phyloP scores from a whole-genome alignment of 305 asterid genomes.

The Solanum aculeatissimum region DNA sequence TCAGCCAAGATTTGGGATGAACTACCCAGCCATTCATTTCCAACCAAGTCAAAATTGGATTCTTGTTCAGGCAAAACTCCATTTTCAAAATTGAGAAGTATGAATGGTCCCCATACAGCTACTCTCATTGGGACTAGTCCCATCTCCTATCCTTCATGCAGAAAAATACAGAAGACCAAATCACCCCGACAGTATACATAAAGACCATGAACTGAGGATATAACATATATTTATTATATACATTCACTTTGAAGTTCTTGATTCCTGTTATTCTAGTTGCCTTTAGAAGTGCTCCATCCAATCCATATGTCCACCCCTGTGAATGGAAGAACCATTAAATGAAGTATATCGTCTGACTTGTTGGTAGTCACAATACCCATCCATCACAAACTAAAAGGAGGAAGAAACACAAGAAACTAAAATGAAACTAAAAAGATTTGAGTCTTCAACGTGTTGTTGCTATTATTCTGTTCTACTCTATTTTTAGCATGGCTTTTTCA shows the following conservation, averaged over 20 bases:
- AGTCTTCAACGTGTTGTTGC: not conserved
- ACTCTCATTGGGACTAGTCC: slow-evolving; percentile 62
- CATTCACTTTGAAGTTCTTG: slow-evolving; percentile 65
- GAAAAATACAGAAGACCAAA: slow-evolving; percentile 1
- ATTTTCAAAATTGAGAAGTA: slow-evolving; percentile 43
- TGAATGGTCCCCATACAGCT: slow-evolving; percentile 81
- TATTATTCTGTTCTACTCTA: too few species aligned
- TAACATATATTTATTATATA: slow-evolving; percentile 15
- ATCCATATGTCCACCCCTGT: slow-evolving; percentile 87
- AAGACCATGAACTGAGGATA: not conserved
- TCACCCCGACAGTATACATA: not conserved
- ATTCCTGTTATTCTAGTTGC: slow-evolving; percentile 68
- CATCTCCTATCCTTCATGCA: slow-evolving; percentile 52
- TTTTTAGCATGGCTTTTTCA: too few species aligned
- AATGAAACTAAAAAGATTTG: not conserved
- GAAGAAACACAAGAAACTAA: not conserved
- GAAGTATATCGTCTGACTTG: not conserved
- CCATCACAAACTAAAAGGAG: not conserved
- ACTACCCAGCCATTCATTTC: slow-evolving; percentile 69
- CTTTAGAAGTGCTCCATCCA: slow-evolving; percentile 65
- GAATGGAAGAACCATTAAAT: not conserved
- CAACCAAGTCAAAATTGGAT: slow-evolving; percentile 21
- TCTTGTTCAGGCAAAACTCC: slow-evolving; percentile 13
- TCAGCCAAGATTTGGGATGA: slow-evolving; percentile 45
- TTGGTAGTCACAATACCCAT: not conserved